These are phyloP conservation scores for Phytomonas sp. DNA, from an alignment of 208 protist species.

Conservation along the genomic window DNA sequence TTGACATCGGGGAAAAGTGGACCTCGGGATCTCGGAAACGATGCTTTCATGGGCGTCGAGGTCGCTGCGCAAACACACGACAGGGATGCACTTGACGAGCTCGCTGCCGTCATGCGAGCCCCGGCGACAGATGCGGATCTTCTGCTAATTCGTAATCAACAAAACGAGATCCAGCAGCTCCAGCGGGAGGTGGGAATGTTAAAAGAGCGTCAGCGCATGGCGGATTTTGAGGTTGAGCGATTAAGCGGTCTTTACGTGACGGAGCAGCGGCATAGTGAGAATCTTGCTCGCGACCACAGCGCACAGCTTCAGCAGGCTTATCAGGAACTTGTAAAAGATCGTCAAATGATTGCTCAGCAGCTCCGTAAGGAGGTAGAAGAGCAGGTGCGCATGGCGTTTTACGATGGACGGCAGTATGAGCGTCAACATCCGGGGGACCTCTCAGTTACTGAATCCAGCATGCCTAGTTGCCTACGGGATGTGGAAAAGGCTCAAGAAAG, in stretches of 20 bases:
- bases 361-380: slow-evolving; percentile 64
- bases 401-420: slow-evolving; percentile 59
- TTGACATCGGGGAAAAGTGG: not conserved
- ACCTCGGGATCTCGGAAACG: not conserved
- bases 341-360: slow-evolving; percentile 48
- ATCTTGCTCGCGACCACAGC: slow-evolving; percentile 47
- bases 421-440: slow-evolving; percentile 11
- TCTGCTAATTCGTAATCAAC: slow-evolving; percentile 39
- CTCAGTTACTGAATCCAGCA: not conserved
- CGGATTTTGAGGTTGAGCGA: slow-evolving; percentile 38
- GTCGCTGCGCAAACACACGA: not conserved
- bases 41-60: not conserved
- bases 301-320: slow-evolving; percentile 62
- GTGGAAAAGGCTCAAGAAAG: not conserved
- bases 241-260: slow-evolving; percentile 35
- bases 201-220: slow-evolving; percentile 37
- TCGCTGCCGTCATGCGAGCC: slow-evolving; percentile 12
- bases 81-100: slow-evolving; percentile 1
- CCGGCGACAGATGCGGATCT: slow-evolving; percentile 40
- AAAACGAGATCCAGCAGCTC: slow-evolving; percentile 37
- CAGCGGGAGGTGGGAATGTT: slow-evolving; percentile 25
- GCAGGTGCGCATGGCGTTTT: slow-evolving; percentile 60
- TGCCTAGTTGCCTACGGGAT: not conserved
- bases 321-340: slow-evolving; percentile 63
- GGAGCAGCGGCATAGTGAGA: slow-evolving; percentile 58